These are phyloP conservation scores for Eucalyptus decipiens DNA, from an alignment of 345 rosid species.

Conservation along the genomic window DNA sequence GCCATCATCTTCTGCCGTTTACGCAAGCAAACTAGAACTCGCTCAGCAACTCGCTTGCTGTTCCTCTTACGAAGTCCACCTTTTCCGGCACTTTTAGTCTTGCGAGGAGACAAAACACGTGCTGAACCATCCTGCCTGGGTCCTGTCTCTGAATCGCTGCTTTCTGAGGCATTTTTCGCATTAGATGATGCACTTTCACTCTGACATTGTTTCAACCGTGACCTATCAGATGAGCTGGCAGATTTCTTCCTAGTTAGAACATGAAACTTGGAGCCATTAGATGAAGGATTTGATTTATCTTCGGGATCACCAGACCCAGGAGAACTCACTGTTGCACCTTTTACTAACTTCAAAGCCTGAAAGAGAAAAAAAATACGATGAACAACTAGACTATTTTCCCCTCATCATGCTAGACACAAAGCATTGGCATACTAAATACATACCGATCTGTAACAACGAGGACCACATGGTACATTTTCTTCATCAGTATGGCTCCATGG, in stretches of 20 bases:
- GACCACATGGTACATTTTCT: constrained; percentile 68
- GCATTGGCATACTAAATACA: not conserved
- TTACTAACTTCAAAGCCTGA: constrained; percentile 60
- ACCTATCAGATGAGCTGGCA: constrained; percentile 33
- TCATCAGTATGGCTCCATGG: constrained; percentile 53
- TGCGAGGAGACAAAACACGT: constrained; percentile 36
- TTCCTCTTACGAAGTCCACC: constrained; percentile 60
- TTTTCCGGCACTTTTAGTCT: constrained; percentile 50
- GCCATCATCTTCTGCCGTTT: constrained; percentile 80
- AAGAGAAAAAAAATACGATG: not conserved
- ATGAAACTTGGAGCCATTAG: constrained; percentile 36
- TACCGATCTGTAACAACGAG: constrained; percentile 72
- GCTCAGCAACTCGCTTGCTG: constrained; percentile 86
- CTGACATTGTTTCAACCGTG: constrained; percentile 48
- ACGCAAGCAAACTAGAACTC: constrained; percentile 57
- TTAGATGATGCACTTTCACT: constrained; percentile 95
- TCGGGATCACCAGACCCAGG: constrained; percentile 28
- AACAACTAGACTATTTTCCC: not conserved
- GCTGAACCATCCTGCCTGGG: constrained; percentile 36
- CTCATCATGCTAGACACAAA: not conserved
- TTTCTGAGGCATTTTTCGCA: constrained; percentile 59
- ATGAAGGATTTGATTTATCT: constrained; percentile 36
- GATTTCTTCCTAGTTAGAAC: constrained; percentile 38
- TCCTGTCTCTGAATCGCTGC: constrained; percentile 88
- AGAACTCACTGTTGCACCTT: constrained; percentile 6